Percentiles rank a stretch among this genome's conserved stretches.
phyloP scores from a whole-genome alignment of 257 asterid species.

The Nicotiana paniculata region DNA sequence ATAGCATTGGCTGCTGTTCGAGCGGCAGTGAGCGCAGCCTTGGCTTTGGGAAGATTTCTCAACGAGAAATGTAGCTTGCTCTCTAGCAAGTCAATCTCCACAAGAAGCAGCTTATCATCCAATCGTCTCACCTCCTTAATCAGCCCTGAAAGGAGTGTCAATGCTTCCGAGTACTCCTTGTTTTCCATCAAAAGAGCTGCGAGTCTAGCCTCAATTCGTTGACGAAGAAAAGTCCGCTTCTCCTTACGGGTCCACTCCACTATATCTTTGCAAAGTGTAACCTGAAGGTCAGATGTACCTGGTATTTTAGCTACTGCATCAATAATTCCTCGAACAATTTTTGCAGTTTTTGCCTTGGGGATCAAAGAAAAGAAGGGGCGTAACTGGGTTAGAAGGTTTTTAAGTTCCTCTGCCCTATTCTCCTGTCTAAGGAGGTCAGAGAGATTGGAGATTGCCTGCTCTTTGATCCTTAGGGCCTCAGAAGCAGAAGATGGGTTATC shows the following conservation, averaged over 20 bases:
- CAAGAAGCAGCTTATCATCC: constrained; percentile 42
- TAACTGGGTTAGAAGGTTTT: constrained; percentile 24
- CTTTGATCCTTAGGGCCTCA: constrained; percentile 38
- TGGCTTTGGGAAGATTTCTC: constrained; percentile 43
- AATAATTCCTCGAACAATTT: constrained; percentile 34
- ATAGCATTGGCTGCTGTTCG: constrained; percentile 43
- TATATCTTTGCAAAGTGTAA: constrained; percentile 38
- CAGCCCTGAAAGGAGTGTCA: constrained; percentile 33
- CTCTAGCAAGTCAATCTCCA: constrained; percentile 41
- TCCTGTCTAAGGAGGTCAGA: constrained; percentile 39
- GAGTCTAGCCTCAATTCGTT: constrained; percentile 37
- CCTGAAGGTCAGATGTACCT: constrained; percentile 39
- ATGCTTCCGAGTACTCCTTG: constrained; percentile 37
- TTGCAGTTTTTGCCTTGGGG: constrained; percentile 44
- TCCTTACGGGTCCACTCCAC: constrained; percentile 43
- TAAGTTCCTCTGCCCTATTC: constrained; percentile 30
- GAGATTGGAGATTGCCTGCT: constrained; percentile 38
- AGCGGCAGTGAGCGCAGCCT: constrained; percentile 44
- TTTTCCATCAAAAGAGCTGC: constrained; percentile 43
- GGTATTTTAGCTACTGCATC: constrained; percentile 40
- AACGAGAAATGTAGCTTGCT: constrained; percentile 43
- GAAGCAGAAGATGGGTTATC: constrained; percentile 35
- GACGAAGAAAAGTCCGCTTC: constrained; percentile 45
- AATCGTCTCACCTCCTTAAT: constrained; percentile 41
- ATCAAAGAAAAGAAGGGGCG: constrained; percentile 38